Evolutionary conservation across 2,329 filamentous ascomycete genomes (phyloP).

Genomic region (Sarocladiaceae sp.): DNA sequence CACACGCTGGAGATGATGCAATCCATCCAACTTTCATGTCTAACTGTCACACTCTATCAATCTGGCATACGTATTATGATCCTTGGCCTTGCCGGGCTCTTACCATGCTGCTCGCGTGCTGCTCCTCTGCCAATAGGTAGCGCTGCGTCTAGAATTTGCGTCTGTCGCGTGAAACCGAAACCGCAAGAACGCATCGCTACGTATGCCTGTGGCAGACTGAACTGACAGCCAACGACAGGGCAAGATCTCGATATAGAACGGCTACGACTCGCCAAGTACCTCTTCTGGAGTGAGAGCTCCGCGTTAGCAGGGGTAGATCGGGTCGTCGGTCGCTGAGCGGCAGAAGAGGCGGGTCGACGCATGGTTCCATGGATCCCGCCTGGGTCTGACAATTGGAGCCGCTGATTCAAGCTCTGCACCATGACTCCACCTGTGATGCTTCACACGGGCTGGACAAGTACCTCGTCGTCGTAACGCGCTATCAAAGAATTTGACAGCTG

Average conservation of each 20-base stretch:
- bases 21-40: too few species aligned
- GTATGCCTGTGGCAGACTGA: too few species aligned
- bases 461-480: neutral
- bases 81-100: too few species aligned
- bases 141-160: too few species aligned
- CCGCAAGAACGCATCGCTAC: too few species aligned
- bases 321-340: neutral
- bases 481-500: neutral
- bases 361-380: slow-evolving; percentile 1
- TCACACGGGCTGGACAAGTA: neutral
- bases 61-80: too few species aligned
- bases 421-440: slow-evolving; percentile 1
- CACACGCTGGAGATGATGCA: too few species aligned
- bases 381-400: slow-evolving; percentile 1
- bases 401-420: slow-evolving; percentile 7
- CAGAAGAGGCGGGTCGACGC: neutral
- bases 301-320: neutral
- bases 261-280: neutral
- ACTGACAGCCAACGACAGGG: too few species aligned
- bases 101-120: too few species aligned
- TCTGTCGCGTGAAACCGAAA: too few species aligned
- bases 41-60: too few species aligned
- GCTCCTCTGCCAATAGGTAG: too few species aligned
- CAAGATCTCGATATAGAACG: slow-evolving; percentile 2
- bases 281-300: neutral